A percentile compares a stretch with the other conserved stretches of the same genome.
Conservation (phyloP, 2,329 filamentous ascomycete species). For the Neonectria faginata region DNA sequence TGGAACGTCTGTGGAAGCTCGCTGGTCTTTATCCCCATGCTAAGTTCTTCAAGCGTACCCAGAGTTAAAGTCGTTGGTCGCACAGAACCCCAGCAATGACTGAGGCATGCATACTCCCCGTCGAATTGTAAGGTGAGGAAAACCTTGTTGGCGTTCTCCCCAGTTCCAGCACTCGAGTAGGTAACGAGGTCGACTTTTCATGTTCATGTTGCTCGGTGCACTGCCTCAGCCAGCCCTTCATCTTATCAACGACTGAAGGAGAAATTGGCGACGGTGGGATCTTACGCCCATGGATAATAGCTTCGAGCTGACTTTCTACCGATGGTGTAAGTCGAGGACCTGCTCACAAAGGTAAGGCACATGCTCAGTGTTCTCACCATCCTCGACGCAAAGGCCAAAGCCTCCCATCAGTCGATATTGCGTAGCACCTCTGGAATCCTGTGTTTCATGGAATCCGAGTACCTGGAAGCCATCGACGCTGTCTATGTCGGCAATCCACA, state of each 20-base stretch:
- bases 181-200: neutral
- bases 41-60: neutral
- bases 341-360: neutral
- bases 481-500: neutral
- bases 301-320: neutral
- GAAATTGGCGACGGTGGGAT: neutral
- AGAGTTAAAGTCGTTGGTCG: neutral
- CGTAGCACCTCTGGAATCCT: no score
- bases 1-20: neutral
- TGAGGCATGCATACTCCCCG: constrained; percentile 5
- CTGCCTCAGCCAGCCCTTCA: neutral
- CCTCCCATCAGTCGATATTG: neutral
- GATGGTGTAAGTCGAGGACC: neutral
- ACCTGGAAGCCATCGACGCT: neutral
- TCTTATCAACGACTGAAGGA: neutral
- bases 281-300: neutral
- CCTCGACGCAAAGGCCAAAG: neutral
- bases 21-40: neutral
- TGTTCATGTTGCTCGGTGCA: neutral
- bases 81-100: constrained; percentile 12
- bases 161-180: neutral
- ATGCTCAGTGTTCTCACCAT: neutral
- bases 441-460: neutral
- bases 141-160: neutral
- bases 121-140: constrained; percentile 1